Evolutionary conservation across 805 yeast genomes (phyloP), one percentile per base, ranked within the genome.

Genomic region (Starmerella vitae): DNA sequence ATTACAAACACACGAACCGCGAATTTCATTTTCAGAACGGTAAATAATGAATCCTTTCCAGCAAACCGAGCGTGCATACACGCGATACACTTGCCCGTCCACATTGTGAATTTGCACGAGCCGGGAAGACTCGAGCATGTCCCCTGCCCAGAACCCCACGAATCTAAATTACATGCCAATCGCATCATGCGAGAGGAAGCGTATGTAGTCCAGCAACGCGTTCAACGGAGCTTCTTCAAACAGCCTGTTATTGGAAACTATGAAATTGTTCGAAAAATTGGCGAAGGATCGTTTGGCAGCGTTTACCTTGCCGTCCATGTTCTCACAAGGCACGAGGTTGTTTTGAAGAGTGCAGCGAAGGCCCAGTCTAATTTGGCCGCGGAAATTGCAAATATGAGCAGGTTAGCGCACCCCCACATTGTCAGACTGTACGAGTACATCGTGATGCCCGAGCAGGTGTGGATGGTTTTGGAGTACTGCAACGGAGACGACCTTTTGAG

Each of bases 401-500:
- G 83, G 53, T 74, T 91, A 47, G 70, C 70, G 27, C 94, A 85
- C 56, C 83, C 84, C 4, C 74, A 84, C 53, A 81, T 88, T 35
- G 82, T 93, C 3, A 72, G 76, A 43, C 66, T 88, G 10, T 88
- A 83, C 56, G 98, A 88, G 56, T 77, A 85, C 25, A 74, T 86
- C 26, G 74, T 81, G 33, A 76, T 93, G 0, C 94, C 85, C 45
- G 68, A 70, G 2, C 68, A 70, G 44, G 78, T 86, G 1, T 88
- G 93, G 82, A 70, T 91, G 65, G 94, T 75, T 0, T 58, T 88
- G 51, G 97, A 88, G 54, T 91, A 83, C 60, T 88, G 95, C 54
- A 78, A 70, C 22, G 62, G 65, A 14, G 63, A 63, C 34, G 68
- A 64, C 44, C 55, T 64, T 18, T 60, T 59, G 41, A 47, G 49